Conservation (phyloP, 768 basidiomycete genomes). For the Strobilomyces echinocephalus region DNA sequence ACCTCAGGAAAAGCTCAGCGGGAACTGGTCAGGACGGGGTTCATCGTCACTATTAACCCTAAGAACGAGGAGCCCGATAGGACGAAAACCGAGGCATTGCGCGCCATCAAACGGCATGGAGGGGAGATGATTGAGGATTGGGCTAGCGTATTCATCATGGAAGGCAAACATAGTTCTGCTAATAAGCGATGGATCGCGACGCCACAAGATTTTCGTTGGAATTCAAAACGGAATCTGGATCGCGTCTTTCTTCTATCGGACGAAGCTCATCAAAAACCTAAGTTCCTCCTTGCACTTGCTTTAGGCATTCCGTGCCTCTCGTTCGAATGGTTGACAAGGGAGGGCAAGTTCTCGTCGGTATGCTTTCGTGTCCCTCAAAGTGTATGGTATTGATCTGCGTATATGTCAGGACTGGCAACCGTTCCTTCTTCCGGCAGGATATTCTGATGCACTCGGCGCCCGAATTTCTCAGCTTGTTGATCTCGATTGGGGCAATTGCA, state of each 20-base stretch:
- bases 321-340: conserved; percentile 41
- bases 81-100: conserved; percentile 41
- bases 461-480: conserved; percentile 47
- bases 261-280: conserved; percentile 63
- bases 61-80: conserved; percentile 33
- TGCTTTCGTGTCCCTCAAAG: not conserved
- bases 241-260: conserved; percentile 68
- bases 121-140: conserved; percentile 64
- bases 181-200: conserved; percentile 52
- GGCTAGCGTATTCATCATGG: conserved; percentile 50
- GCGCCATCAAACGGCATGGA: conserved; percentile 44
- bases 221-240: conserved; percentile 33
- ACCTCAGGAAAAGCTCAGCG: conserved; percentile 34
- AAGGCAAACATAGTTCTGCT: conserved; percentile 41
- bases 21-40: conserved; percentile 46
- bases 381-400: conserved; percentile 9
- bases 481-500: conserved; percentile 44
- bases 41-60: conserved; percentile 53
- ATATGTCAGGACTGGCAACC: conserved; percentile 52
- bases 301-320: conserved; percentile 81
- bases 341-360: conserved; percentile 32
- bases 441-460: conserved; percentile 36
- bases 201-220: conserved; percentile 43
- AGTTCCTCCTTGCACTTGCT: conserved; percentile 77
- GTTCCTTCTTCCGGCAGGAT: conserved; percentile 55